Percentiles rank a stretch among this genome's conserved stretches.
Conservation (phyloP, 2,329 filamentous ascomycete species). For the Daldinia eschscholtzii region DNA sequence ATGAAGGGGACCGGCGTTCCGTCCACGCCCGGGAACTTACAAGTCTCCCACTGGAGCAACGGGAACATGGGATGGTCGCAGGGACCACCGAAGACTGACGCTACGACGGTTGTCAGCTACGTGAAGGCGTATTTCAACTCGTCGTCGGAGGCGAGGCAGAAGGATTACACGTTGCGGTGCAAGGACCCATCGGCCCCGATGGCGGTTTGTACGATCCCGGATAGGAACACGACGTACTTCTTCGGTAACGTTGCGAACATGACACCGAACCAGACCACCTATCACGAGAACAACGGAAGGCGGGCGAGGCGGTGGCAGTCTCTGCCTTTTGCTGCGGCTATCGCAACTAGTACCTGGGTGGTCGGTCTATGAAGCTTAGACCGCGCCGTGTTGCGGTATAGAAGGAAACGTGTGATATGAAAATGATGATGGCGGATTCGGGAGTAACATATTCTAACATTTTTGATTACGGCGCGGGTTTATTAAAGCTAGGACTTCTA, state of each 20-base stretch:
- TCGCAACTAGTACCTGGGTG: constrained; percentile 30
- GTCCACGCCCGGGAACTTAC: constrained; percentile 71
- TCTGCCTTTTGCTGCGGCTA: constrained; percentile 23
- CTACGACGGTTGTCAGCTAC: constrained; percentile 74
- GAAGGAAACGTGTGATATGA: constrained; percentile 2
- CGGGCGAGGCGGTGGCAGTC: constrained; percentile 12
- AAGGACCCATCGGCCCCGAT: constrained; percentile 52
- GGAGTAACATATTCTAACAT: constrained; percentile 13
- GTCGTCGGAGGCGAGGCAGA: constrained; percentile 58
- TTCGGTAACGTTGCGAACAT: constrained; percentile 62
- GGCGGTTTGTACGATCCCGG: constrained; percentile 65
- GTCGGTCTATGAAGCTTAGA: constrained; percentile 21
- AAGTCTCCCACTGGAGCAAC: constrained; percentile 84
- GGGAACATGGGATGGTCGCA: constrained; percentile 78
- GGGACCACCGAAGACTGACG: constrained; percentile 74
- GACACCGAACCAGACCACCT: constrained; percentile 63
- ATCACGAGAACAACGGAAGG: constrained; percentile 38
- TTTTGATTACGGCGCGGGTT: constrained; percentile 6
- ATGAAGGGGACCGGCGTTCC: constrained; percentile 72
- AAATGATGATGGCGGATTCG: constrained; percentile 16
- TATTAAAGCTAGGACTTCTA: constrained; percentile 19
- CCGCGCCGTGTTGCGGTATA: background rate
- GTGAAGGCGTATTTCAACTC: constrained; percentile 87
- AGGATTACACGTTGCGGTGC: constrained; percentile 59
- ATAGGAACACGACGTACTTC: constrained; percentile 61